Evolutionary conservation across 2,329 filamentous ascomycete genomes (phyloP), one percentile per base, ranked within the genome.

Genomic region (Annulohypoxylon truncatum): DNA sequence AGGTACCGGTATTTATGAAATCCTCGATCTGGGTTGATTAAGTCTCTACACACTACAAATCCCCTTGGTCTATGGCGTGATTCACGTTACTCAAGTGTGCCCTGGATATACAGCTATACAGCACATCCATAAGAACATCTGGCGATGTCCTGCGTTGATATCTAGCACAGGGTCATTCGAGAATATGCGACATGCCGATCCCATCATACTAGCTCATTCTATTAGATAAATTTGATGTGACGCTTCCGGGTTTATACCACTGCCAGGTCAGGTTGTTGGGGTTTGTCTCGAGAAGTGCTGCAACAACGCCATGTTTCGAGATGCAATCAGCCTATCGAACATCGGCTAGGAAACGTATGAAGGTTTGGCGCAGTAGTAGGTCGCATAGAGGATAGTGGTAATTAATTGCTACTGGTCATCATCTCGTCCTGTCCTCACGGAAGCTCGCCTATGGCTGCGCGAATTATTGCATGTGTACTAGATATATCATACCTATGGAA

Each of bases 251-350:
- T 40, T 35, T 40, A 44, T 28, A 12, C 26, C 22, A 38, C 38
- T 51, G 15, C 29, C 57, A 10, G 26, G 59, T 28, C 56, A 46
- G 47, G 28, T 47, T 35, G 26, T 60, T 33, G 44, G 51, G 46
- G n/a, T n/a, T 60, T 42, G 24, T 51, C 62, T 51, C 15, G 26
- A 60, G 54, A 61, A 58, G 26, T 48, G 15, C 33, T 61, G 15
- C 10, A 40, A 47, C 33, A 38, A 5, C 35, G 22, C 22, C 40
- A 54, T 38, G 31, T 40, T 38, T 57, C 20, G 15, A 62, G 38
- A 54, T 28, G 42, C 33, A 64, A 42, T 38, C 18, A 64, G 13
- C 67, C 67, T 66, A 68, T 68, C 54, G 55, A 48, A 65, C 15
- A 33, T 13, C 20, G 8, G 26, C 38, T 22, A 8, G 52, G 29